Conservation (phyloP, 176 grass and related monocot species). For the Musa itinerans region DNA sequence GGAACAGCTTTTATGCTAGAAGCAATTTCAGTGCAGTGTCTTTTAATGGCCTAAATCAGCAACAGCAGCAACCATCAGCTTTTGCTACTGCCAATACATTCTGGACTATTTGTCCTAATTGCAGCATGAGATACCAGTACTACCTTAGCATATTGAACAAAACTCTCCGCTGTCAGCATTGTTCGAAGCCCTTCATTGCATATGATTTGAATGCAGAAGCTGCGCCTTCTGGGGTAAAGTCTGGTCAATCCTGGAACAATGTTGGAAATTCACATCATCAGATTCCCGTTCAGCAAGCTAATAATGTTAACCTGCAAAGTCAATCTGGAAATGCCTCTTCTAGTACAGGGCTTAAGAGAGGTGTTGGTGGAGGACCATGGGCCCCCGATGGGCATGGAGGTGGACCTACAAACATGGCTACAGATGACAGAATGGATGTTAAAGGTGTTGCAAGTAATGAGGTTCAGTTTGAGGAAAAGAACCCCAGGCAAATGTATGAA, state of each 20-base stretch:
- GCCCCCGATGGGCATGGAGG: constrained; percentile 13
- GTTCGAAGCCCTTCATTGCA: constrained; percentile 45
- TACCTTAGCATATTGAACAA: constrained; percentile 36
- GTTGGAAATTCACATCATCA: constrained; percentile 31
- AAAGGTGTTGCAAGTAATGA: neutral
- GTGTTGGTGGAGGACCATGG: constrained; percentile 10
- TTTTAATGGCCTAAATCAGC: constrained; percentile 13
- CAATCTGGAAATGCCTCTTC: constrained; percentile 24
- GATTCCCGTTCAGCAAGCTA: constrained; percentile 26
- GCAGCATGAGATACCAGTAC: constrained; percentile 51
- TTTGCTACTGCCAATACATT: constrained; percentile 30
- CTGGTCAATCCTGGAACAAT: constrained; percentile 21
- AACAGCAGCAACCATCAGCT: constrained; percentile 24
- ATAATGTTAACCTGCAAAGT: constrained; percentile 13
- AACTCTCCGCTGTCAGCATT: constrained; percentile 41
- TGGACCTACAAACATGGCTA: constrained; percentile 4
- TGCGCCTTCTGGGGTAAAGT: constrained; percentile 19
- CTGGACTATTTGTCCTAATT: constrained; percentile 68
- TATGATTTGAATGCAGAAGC: constrained; percentile 30
- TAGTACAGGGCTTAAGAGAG: constrained; percentile 17
- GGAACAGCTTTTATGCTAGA: constrained; percentile 31
- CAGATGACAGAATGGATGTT: constrained; percentile 8
- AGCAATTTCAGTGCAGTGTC: constrained; percentile 22
- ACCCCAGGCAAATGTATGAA: neutral
- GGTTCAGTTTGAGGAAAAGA: neutral